These are phyloP conservation scores for Sarocladium kiliense DNA, from an alignment of 2,329 filamentous ascomycete genomes.

Conservation along the genomic window DNA sequence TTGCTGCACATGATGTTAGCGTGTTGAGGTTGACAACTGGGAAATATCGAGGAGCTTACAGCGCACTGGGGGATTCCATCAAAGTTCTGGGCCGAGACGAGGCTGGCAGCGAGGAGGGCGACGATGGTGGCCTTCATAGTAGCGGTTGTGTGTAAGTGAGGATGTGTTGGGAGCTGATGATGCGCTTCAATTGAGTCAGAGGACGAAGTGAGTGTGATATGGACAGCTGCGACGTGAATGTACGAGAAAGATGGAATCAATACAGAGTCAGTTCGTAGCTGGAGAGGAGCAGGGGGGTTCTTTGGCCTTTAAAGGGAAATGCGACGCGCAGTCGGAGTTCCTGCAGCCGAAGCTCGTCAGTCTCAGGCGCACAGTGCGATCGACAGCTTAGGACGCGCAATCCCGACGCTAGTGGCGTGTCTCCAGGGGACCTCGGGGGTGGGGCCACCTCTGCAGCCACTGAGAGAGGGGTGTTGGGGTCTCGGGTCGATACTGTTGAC, in stretches of 20 bases:
- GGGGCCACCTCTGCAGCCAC: not conserved
- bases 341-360: no score
- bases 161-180: not conserved
- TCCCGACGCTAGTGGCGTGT: constrained; percentile 8
- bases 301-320: not conserved
- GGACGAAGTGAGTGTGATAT: not conserved
- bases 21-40: not conserved
- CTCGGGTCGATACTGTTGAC: no score
- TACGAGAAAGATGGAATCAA: not conserved
- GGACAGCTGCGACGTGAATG: not conserved
- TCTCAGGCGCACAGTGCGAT: constrained; percentile 7
- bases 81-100: constrained; percentile 10
- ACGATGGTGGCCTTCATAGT: constrained; percentile 9
- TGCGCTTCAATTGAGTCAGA: not conserved
- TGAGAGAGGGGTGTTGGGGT: not conserved
- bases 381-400: constrained; percentile 3
- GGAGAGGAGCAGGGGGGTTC: not conserved
- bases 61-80: constrained; percentile 2
- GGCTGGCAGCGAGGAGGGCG: constrained; percentile 10
- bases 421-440: constrained; percentile 1
- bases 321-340: not conserved
- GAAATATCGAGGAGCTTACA: not conserved
- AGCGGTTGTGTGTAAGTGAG: constrained; percentile 3
- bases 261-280: not conserved
- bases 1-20: not conserved